Base-by-base conservation (phyloP, 2,329 filamentous ascomycete species). In the Xylariaceae sp. region DNA sequence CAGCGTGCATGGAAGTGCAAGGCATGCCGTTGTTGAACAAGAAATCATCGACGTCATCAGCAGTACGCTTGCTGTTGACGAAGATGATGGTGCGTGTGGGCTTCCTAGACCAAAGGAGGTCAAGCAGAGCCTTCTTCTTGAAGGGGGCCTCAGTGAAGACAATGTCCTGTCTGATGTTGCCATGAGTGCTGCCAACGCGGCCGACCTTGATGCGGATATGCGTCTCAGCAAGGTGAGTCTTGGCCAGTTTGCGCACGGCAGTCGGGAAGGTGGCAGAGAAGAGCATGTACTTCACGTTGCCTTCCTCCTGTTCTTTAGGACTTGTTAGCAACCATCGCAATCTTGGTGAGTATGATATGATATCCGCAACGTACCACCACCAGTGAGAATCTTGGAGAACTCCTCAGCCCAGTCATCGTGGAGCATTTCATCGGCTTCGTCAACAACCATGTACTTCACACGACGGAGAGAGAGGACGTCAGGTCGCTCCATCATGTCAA, bases 221-320 rank as follows among this genome's bases (percentile, higher is more conserved):
- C 40, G 89, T 83, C 11, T 82, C 76, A 0, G 86, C 77, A 51
- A 99, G 82, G 64, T 92, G 89, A 28, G 88, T 78, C 53, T 83
- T 84, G 11, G 92, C 93, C 13, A 97, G 73, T 19, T 87, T 78
- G 31, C 91, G 89, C 57, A 89, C 84, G 0, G 75, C 75, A 73
- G 88, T 91, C 39, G 92, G 90, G 71, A 99, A 97, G 0, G 94
- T 97, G 1, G 94, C 94, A 0, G 91, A 96, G 69, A 97, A 97
- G 75, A 99, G 87, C 71, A 96, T 79, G 69, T 84, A 86, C 50
- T 78, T 81, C 61, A 86, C 73, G 56, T 81, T 80, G 2, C 80
- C 90, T 51, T 88, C 84, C 55, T 96, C 83, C 60, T 96, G 74
- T 70, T 84, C 79, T 96, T 74, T 76, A 54, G 3, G 51, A 18